A percentile compares a stretch with the other conserved stretches of the same genome.
Evolutionary conservation across 345 rosid species (phyloP).

Genomic region (Melaleuca alternifolia): DNA sequence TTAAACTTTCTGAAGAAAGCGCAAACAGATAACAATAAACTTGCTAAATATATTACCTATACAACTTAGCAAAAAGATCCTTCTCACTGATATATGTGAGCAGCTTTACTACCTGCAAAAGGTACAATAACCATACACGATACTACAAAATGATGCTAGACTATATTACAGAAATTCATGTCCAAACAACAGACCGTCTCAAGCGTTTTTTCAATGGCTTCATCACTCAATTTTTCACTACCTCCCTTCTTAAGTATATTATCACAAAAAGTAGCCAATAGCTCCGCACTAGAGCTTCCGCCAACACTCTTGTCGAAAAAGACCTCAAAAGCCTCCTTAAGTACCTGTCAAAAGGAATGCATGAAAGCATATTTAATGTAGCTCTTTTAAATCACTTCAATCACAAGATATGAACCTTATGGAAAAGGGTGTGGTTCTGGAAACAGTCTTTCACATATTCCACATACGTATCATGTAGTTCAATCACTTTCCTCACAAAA

Average conservation of each 20-base stretch:
- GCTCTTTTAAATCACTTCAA: background rate
- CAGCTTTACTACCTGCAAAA: conserved; percentile 79
- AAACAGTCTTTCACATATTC: conserved; percentile 64
- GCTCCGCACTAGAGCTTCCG: conserved; percentile 58
- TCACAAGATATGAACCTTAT: conserved; percentile 28
- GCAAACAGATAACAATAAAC: no score
- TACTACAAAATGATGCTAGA: background rate
- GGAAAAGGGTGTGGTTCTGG: conserved; percentile 72
- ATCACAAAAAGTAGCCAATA: conserved; percentile 60
- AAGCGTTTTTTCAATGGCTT: conserved; percentile 54
- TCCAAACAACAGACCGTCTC: conserved; percentile 35
- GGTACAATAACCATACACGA: background rate
- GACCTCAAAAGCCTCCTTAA: conserved; percentile 64
- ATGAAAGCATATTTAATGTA: background rate
- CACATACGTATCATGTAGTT: conserved; percentile 80
- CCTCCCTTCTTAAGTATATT: conserved; percentile 64
- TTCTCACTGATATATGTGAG: conserved; percentile 79
- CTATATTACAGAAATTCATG: background rate
- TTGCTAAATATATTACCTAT: no score
- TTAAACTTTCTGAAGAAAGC: conserved; percentile 72
- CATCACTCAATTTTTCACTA: conserved; percentile 58
- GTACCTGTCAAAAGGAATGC: conserved; percentile 23
- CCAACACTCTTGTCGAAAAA: conserved; percentile 53
- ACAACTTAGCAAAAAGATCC: conserved; percentile 81
- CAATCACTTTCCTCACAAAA: conserved; percentile 70